phyloP scores from a whole-genome alignment of 352 stramenopile genomes.

The Nothophytophthora sp. region DNA sequence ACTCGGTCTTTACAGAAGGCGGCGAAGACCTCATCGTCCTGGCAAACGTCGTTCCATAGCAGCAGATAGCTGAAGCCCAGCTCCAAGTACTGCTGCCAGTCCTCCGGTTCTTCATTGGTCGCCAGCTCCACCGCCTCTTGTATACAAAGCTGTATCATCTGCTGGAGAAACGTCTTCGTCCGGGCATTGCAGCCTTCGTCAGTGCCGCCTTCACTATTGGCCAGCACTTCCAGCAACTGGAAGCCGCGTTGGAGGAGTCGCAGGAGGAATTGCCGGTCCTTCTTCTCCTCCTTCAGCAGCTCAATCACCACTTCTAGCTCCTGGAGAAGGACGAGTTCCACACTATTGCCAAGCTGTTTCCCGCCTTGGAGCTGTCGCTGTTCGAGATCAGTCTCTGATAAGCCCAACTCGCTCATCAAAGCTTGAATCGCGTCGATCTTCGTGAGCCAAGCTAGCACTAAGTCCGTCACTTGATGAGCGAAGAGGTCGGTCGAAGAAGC shows the following conservation, averaged over 20 bases:
- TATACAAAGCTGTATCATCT: slow-evolving; percentile 43
- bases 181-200: too few species aligned
- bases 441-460: slow-evolving; percentile 47
- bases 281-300: slow-evolving; percentile 59
- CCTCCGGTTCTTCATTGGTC: neutral
- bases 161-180: slow-evolving; percentile 30
- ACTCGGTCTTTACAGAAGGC: slow-evolving; percentile 45
- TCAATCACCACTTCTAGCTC: slow-evolving; percentile 72
- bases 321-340: slow-evolving; percentile 51
- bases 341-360: slow-evolving; percentile 18
- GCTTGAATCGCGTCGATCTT: slow-evolving; percentile 58
- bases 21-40: slow-evolving; percentile 27
- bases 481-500: slow-evolving; percentile 35
- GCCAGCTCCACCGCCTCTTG: slow-evolving; percentile 22
- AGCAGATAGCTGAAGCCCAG: slow-evolving; percentile 51
- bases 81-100: slow-evolving; percentile 39
- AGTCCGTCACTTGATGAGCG: slow-evolving; percentile 46
- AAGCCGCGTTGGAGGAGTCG: slow-evolving; percentile 64
- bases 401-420: slow-evolving; percentile 57
- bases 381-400: slow-evolving; percentile 65
- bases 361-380: slow-evolving; percentile 35
- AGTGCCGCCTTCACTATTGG: slow-evolving; percentile 1
- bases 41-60: slow-evolving; percentile 31
- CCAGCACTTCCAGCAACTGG: slow-evolving; percentile 37
- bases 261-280: slow-evolving; percentile 54